Base-by-base conservation (phyloP, 164 flowering plant genomes). In the Nelumbo lutea region DNA sequence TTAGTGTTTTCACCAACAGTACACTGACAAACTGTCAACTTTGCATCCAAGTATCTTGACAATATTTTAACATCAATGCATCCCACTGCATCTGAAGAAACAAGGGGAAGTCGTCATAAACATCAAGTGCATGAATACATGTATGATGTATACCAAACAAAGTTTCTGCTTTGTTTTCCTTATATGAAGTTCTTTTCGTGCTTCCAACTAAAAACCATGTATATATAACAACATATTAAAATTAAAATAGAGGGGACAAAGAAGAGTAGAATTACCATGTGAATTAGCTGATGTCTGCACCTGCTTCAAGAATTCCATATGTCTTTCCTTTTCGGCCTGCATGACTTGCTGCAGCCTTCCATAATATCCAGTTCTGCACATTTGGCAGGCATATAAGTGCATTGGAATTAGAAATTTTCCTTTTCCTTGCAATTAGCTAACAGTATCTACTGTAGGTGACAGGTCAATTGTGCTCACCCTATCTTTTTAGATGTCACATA, bases 21-120 rank as follows among this genome's bases (percentile, higher is more conserved):
- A 75, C 96, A 90, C 64, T 67, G 78, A 58, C 98, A 93, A 79
- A 90, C 92, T 42, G 77, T 85, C 79, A 88, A 82, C 85, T 90
- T 90, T 61, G 88, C 96, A 38, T 89, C 96, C 79, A 93, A 81
- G 80, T 72, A 79, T 75, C 85, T 88, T 62, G 96, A 82, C 73
- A 85, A 27, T 65, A 93, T 87, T 70, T 78, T 77, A 5, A 87
- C 90, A 78, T 75, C 78, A 64, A 88, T 68, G 76, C 71, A 83
- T 73, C 67, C 65, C 45, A 62, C 68, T 67, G 77, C 87, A 72
- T 81, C 91, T 86, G 82, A 67, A 62, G 67, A 70, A 45, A 42
- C 2, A 27, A 43, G 66, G 48, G 43, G 59, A 50, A 60, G n/a
- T 6, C 42, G 15, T 11, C 62, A 65, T 42, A 45, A 62, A 65